Percentiles rank a stretch among this genome's conserved stretches.
These are phyloP conservation scores for Fraxinus latifolia DNA, from an alignment of 305 asterid genomes.

Conservation along the genomic window DNA sequence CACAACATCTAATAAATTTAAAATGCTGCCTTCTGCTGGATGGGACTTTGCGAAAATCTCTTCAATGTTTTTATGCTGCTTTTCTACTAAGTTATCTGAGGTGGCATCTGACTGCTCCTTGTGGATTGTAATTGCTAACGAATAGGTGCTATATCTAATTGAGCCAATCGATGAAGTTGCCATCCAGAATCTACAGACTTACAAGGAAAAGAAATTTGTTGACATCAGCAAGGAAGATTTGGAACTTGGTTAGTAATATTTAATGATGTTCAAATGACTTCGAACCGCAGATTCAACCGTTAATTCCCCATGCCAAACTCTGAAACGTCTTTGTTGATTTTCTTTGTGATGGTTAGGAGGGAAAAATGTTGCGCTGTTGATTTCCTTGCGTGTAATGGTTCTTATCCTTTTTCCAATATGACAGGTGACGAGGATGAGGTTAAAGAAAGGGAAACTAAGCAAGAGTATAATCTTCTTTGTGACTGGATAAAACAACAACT, in stretches of 20 bases:
- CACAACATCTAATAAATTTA: not conserved
- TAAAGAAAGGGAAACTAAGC: slow-evolving; percentile 69
- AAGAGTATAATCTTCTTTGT: slow-evolving; percentile 77
- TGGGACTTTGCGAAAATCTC: too few species aligned
- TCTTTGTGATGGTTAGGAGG: not conserved
- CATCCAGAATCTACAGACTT: slow-evolving; percentile 87
- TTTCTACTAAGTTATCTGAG: not conserved
- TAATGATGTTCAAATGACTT: not conserved
- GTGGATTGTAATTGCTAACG: slow-evolving; percentile 11
- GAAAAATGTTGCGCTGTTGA: not conserved
- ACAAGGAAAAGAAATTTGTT: slow-evolving; percentile 90
- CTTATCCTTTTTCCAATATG: not conserved
- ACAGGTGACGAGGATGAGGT: slow-evolving; percentile 90
- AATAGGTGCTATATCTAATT: slow-evolving; percentile 77
- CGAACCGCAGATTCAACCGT: not conserved
- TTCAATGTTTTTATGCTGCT: not conserved
- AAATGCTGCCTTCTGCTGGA: too few species aligned
- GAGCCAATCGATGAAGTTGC: slow-evolving; percentile 97
- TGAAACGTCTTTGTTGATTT: not conserved
- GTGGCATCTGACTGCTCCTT: slow-evolving; percentile 13
- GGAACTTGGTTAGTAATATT: slow-evolving; percentile 67
- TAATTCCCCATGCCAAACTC: not conserved
- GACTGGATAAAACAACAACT: slow-evolving; percentile 96
- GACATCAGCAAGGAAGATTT: slow-evolving; percentile 98
- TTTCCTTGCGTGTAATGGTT: not conserved